These are phyloP conservation scores for Boletus sensibilis DNA, from an alignment of 768 basidiomycete species.

Conservation along the genomic window DNA sequence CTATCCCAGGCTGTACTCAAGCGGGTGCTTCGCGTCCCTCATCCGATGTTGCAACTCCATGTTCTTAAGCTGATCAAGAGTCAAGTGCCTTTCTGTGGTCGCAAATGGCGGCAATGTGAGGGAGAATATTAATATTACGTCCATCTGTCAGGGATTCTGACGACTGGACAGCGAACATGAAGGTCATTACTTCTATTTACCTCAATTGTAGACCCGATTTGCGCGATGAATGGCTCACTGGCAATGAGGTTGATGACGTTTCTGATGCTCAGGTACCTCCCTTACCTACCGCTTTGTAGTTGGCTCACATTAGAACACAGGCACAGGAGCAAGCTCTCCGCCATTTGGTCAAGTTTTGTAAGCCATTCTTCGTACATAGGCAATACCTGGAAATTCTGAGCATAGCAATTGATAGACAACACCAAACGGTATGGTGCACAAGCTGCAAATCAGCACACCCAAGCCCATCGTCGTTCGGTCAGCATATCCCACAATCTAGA, in stretches of 20 bases:
- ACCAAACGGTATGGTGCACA: constrained; percentile 80
- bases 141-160: constrained; percentile 10
- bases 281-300: constrained; percentile 1
- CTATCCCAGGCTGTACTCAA: constrained; percentile 83
- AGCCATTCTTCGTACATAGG: constrained; percentile 31
- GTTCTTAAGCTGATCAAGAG: constrained; percentile 97
- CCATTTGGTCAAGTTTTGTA: constrained; percentile 92
- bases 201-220: constrained; percentile 95
- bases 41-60: constrained; percentile 91
- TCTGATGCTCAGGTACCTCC: constrained; percentile 79
- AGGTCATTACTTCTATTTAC: constrained; percentile 98
- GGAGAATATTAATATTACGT: constrained; percentile 11
- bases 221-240: constrained; percentile 96
- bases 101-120: constrained; percentile 97
- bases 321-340: constrained; percentile 94
- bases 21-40: constrained; percentile 88
- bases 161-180: constrained; percentile 84
- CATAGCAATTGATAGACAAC: constrained; percentile 59
- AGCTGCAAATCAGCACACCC: constrained; percentile 48
- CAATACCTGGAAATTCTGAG: constrained; percentile 5
- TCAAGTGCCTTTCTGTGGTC: constrained; percentile 96
- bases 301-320: constrained; percentile 40
- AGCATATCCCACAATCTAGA: constrained; percentile 84
- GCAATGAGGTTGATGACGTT: constrained; percentile 87
- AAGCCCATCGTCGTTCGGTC: constrained; percentile 73